Evolutionary conservation across 1,284 basidiomycete species (phyloP), one percentile per base, ranked within the genome.

Genomic region (Schizophyllum commune): DNA sequence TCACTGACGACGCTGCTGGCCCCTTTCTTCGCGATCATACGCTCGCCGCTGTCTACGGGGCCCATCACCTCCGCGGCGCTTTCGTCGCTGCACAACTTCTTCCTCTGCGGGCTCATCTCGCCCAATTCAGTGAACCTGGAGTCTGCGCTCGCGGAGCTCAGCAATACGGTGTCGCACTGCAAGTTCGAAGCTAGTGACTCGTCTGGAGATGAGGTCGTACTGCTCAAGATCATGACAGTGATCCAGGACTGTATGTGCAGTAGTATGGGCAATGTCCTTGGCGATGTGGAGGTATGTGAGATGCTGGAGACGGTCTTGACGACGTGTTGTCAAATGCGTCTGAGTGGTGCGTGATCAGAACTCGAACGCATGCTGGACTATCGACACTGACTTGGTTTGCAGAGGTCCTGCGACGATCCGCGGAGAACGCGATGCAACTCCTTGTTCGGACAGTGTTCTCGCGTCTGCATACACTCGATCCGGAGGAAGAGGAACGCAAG

Each of bases 251-350:
- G 92, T 68, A 80, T 96, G 67, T 85, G 88, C 62, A 84, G 86
- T 32, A 76, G 72, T 58, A 82, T 89, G n/a, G 89, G 88, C 0
- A 70, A 73, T 21, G 78, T 82, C 11, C 80, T 98, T 52, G 91
- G 92, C 51, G 96, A 99, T 69, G 87, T 97, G 63, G 92, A 95
- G 72, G 90, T 99, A 20, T 99, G 97, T 73, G 96, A 98, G 76
- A 95, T 99, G 87, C 80, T 99, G 70, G 97, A 99, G 76, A 98
- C 96, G 5, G 96, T 97, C 1, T 76, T 99, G 65, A 97, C 94
- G 39, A 98, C 97, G 68, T 95, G 95, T 67, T 98, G 96, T 73
- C 94, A 98, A 72, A 97, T 96, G 81, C 83, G 97, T 53, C 79
- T 98, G 5, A 94, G 92, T 68, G 96, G 93, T 94, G 67, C 66